These are phyloP conservation scores for Leucosporidium creatinivorum DNA, from an alignment of 768 basidiomycete species.

Conservation along the genomic window DNA sequence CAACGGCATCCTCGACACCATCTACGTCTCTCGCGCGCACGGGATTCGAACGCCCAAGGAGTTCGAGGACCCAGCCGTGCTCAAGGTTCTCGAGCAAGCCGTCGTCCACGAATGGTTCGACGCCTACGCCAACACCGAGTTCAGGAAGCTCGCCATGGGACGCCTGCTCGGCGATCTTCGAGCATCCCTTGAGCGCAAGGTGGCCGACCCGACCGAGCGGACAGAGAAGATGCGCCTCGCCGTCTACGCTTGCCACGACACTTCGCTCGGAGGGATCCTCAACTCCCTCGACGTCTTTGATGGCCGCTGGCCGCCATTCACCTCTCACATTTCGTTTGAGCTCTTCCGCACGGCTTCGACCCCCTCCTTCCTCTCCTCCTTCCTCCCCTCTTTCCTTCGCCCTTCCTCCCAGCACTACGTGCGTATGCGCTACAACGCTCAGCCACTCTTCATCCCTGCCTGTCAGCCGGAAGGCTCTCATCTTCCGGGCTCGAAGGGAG, in stretches of 20 bases:
- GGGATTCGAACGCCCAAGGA: slow-evolving; percentile 63
- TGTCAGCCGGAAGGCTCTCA: slow-evolving; percentile 7
- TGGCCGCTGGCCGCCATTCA: slow-evolving; percentile 17
- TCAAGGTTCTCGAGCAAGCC: slow-evolving; percentile 61
- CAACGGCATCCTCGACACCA: slow-evolving; percentile 67
- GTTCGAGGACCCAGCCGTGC: slow-evolving; percentile 57
- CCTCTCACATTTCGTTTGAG: slow-evolving; percentile 9
- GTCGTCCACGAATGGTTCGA: slow-evolving; percentile 63
- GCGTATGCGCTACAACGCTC: slow-evolving; percentile 23
- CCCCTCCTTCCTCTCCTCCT: slow-evolving; percentile 3
- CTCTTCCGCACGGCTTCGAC: slow-evolving; percentile 12
- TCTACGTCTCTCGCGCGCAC: slow-evolving; percentile 58
- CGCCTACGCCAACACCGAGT: slow-evolving; percentile 65
- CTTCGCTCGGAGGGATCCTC: slow-evolving; percentile 36
- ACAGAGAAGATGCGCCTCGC: slow-evolving; percentile 57
- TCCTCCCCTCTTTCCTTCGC: slow-evolving; percentile 3
- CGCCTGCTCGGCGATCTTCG: slow-evolving; percentile 59
- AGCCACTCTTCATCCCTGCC: slow-evolving; percentile 6
- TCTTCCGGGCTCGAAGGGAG: slow-evolving; percentile 6
- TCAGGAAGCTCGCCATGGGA: slow-evolving; percentile 69
- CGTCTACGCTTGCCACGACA: slow-evolving; percentile 45
- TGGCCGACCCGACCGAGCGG: slow-evolving; percentile 42
- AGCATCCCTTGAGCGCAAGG: slow-evolving; percentile 58
- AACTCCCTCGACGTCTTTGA: slow-evolving; percentile 22
- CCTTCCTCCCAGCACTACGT: slow-evolving; percentile 11